Conservation (phyloP, 768 basidiomycete species). For the Boletus sensibilis region DNA sequence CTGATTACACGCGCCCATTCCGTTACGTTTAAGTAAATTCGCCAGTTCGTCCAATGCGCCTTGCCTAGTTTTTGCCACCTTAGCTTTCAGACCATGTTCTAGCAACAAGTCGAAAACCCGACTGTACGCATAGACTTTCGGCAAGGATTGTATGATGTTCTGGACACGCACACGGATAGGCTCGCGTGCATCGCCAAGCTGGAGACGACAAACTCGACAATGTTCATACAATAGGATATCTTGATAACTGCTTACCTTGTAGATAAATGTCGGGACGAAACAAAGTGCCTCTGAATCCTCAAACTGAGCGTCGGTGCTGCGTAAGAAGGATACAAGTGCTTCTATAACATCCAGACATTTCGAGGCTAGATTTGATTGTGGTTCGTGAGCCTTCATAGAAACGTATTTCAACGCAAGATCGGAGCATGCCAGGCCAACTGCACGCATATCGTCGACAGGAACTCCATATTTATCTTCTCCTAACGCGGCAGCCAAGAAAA, state of each 20-base stretch:
- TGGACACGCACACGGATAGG: slow-evolving; percentile 76
- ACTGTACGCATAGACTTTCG: slow-evolving; percentile 91
- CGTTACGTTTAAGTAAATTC: slow-evolving; percentile 74
- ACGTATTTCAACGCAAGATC: slow-evolving; percentile 93
- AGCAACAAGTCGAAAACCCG: slow-evolving; percentile 85
- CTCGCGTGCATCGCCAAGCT: slow-evolving; percentile 94
- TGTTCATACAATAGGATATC: neutral
- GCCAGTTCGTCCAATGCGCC: slow-evolving; percentile 83
- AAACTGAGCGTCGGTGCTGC: slow-evolving; percentile 69
- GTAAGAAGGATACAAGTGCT: slow-evolving; percentile 72
- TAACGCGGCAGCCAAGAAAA: slow-evolving; percentile 58
- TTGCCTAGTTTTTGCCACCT: slow-evolving; percentile 89
- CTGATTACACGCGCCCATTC: slow-evolving; percentile 73
- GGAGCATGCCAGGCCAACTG: slow-evolving; percentile 77
- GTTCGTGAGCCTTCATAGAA: slow-evolving; percentile 85
- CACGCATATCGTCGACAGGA: slow-evolving; percentile 49
- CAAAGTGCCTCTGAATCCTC: slow-evolving; percentile 84
- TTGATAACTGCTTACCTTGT: slow-evolving; percentile 59
- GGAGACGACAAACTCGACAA: slow-evolving; percentile 1
- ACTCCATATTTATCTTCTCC: slow-evolving; percentile 54
- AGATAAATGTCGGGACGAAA: slow-evolving; percentile 85
- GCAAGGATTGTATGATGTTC: slow-evolving; percentile 79
- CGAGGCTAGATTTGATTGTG: slow-evolving; percentile 84
- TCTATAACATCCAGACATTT: slow-evolving; percentile 89
- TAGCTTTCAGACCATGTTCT: slow-evolving; percentile 85